Conservation (phyloP, 2,329 filamentous ascomycete genomes). For the Polychaeton citri region DNA sequence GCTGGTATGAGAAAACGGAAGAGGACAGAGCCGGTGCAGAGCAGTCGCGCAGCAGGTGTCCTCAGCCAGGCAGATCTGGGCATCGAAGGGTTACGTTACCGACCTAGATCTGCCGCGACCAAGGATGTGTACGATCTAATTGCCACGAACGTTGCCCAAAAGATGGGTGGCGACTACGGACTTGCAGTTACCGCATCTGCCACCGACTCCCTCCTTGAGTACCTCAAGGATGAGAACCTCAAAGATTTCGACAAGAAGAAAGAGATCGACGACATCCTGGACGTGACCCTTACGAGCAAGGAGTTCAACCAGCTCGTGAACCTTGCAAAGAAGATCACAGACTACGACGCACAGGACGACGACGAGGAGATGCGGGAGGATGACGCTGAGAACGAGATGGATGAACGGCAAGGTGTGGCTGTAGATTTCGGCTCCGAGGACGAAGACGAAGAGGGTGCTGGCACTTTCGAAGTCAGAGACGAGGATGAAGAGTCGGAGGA, state of each 20-base stretch:
- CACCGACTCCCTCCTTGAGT: constrained; percentile 81
- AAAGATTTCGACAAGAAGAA: constrained; percentile 99
- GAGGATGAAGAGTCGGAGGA: constrained; percentile 66
- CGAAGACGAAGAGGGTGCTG: constrained; percentile 67
- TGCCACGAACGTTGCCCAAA: constrained; percentile 74
- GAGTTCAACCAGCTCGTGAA: constrained; percentile 97
- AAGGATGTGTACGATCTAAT: constrained; percentile 91
- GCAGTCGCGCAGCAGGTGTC: constrained; percentile 57
- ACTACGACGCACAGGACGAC: constrained; percentile 93
- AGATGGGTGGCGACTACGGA: constrained; percentile 84
- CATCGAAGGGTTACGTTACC: constrained; percentile 84
- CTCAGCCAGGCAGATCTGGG: constrained; percentile 72
- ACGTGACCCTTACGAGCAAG: constrained; percentile 67
- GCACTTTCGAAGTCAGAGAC: constrained; percentile 74
- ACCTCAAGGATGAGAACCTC: constrained; percentile 84
- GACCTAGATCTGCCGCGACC: constrained; percentile 81
- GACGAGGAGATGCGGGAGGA: constrained; percentile 72
- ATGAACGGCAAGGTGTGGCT: constrained; percentile 90
- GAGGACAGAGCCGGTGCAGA: constrained; percentile 54
- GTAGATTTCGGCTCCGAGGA: constrained; percentile 91
- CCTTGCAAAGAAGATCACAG: constrained; percentile 95
- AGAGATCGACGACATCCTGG: constrained; percentile 86
- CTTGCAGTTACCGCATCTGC: constrained; percentile 87
- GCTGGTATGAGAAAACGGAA: constrained; percentile 76
- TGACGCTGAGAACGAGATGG: constrained; percentile 60